These are phyloP conservation scores for Heracleum sosnowskyi DNA, from an alignment of 129 eudicot species.

Conservation along the genomic window DNA sequence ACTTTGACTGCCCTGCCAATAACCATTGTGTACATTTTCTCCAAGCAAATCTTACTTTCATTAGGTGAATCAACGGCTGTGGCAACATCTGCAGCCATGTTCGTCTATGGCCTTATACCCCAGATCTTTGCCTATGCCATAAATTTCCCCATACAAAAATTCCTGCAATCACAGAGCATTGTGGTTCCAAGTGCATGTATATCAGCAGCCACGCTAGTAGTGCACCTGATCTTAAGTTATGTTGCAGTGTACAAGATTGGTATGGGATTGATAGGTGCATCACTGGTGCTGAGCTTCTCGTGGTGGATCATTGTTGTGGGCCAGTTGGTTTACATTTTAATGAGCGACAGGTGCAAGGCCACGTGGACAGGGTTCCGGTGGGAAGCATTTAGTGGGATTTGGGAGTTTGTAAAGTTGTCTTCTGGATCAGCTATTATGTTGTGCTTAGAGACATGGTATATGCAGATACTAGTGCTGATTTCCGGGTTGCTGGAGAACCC, in stretches of 20 bases:
- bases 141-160: constrained; percentile 74
- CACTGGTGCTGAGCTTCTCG: constrained; percentile 56
- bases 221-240: constrained; percentile 54
- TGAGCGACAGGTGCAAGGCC: constrained; percentile 44
- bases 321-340: constrained; percentile 46
- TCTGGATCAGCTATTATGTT: constrained; percentile 75
- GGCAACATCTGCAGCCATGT: constrained; percentile 49
- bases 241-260: constrained; percentile 50
- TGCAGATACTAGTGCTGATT: constrained; percentile 51
- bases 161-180: constrained; percentile 67
- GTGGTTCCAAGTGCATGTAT: constrained; percentile 65
- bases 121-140: constrained; percentile 70
- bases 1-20: constrained; percentile 44
- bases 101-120: constrained; percentile 74
- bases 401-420: constrained; percentile 64
- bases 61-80: constrained; percentile 47
- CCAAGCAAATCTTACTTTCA: constrained; percentile 33
- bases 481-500: constrained; percentile 60
- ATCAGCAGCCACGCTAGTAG: constrained; percentile 44
- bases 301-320: constrained; percentile 77
- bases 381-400: constrained; percentile 53
- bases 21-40: constrained; percentile 39
- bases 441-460: constrained; percentile 76
- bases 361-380: constrained; percentile 58
- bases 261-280: constrained; percentile 58